Conservation (phyloP, 2,329 filamentous ascomycete species). For the Ceratocystis cubensis region DNA sequence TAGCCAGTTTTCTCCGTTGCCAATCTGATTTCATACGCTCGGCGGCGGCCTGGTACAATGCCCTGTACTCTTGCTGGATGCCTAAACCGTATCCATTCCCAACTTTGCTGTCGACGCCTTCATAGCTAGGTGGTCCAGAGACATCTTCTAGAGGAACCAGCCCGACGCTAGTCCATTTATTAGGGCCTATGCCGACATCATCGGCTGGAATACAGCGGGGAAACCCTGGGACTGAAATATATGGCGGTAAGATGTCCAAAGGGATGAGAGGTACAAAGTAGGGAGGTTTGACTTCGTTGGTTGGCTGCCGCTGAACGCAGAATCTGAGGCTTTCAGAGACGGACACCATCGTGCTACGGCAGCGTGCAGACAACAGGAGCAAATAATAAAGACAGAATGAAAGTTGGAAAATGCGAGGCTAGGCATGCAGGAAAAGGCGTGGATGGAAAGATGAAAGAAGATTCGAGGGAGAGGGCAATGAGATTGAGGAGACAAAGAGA, state of each 20-base stretch:
- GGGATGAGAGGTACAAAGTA: constrained; percentile 42
- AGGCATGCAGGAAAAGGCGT: background rate
- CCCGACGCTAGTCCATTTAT: background rate
- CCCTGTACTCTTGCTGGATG: background rate
- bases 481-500: background rate
- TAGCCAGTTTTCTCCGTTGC: too few species aligned
- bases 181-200: constrained; percentile 25
- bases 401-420: background rate
- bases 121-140: too few species aligned
- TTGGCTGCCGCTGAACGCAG: constrained; percentile 35
- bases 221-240: constrained; percentile 34
- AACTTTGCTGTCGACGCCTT: background rate
- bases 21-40: background rate
- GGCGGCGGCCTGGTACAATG: background rate
- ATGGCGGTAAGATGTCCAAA: constrained; percentile 38
- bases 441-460: background rate
- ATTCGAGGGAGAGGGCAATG: background rate
- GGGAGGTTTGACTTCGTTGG: constrained; percentile 23
- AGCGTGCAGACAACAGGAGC: background rate
- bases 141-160: background rate
- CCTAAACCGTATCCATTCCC: background rate
- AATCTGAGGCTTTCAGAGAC: constrained; percentile 20
- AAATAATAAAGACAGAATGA: background rate
- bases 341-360: background rate
- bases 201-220: constrained; percentile 32